Percentiles rank a stretch among this genome's conserved stretches.
These are phyloP conservation scores for Monascus purpureus DNA, from an alignment of 495 filamentous ascomycete species.

Conservation along the genomic window DNA sequence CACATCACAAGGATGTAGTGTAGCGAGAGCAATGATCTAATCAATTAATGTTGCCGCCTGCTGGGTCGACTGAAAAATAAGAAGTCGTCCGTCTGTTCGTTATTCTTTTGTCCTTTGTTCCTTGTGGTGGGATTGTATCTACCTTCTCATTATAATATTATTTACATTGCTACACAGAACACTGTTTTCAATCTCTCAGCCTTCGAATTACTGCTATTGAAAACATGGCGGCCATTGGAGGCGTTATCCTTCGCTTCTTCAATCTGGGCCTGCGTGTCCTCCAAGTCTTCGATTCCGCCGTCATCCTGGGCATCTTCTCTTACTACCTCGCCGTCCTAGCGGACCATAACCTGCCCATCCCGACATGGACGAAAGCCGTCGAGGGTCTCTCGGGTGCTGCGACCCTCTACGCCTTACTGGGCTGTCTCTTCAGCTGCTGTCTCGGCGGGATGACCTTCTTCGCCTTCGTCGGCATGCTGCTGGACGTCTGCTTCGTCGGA, in stretches of 20 bases:
- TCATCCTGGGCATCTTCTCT: constrained; percentile 70
- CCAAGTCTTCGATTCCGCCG: constrained; percentile 54
- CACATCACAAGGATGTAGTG: no score
- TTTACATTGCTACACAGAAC: no score
- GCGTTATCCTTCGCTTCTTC: constrained; percentile 45
- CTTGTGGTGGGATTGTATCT: no score
- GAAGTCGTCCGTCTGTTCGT: no score
- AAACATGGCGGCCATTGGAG: constrained; percentile 38
- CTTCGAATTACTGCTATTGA: no score
- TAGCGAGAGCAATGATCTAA: no score
- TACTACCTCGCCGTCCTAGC: constrained; percentile 40
- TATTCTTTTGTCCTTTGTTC: no score
- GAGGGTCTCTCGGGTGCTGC: constrained; percentile 68
- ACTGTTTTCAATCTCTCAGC: no score
- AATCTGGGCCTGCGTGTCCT: constrained; percentile 52
- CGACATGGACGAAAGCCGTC: constrained; percentile 56
- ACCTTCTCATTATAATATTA: no score
- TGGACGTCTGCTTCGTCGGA: constrained; percentile 71
- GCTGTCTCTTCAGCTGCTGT: constrained; percentile 61
- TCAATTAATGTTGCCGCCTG: no score
- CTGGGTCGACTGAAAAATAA: no score
- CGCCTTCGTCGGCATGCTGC: constrained; percentile 53
- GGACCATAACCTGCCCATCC: constrained; percentile 43
- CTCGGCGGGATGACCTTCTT: constrained; percentile 65
- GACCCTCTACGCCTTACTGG: constrained; percentile 56